Evolutionary conservation across 257 asterid species (phyloP).

Genomic region (Primulina tabacum): DNA sequence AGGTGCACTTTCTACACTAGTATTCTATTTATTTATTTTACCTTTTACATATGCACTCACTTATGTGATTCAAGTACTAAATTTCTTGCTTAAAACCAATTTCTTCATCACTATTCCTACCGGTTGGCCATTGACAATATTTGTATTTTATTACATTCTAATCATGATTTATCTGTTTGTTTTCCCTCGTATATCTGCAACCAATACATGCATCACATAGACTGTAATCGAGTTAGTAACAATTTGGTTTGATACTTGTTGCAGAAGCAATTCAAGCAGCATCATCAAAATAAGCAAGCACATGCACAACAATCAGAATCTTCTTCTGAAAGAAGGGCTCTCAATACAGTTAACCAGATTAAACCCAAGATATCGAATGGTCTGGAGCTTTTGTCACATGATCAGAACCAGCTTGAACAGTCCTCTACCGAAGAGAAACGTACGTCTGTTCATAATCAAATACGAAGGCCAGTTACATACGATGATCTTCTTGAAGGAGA

Average conservation of each 20-base stretch:
- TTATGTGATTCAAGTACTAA: neutral
- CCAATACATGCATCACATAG: neutral
- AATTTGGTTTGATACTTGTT: too few relatives aligned
- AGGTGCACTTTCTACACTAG: slow-evolving; percentile 43
- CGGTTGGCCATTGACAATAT: neutral
- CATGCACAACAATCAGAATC: too few relatives aligned
- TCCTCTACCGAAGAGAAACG: too few relatives aligned
- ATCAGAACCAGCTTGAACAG: too few relatives aligned
- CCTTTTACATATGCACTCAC: neutral
- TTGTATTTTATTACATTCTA: neutral
- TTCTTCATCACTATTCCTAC: neutral
- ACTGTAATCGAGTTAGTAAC: too few relatives aligned
- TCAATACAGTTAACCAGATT: too few relatives aligned
- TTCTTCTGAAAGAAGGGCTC: too few relatives aligned
- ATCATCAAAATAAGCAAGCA: too few relatives aligned
- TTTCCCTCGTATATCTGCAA: neutral
- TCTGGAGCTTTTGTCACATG: too few relatives aligned
- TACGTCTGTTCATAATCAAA: slow-evolving; percentile 62
- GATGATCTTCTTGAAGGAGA: slow-evolving; percentile 58
- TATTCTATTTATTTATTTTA: neutral
- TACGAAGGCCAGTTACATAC: slow-evolving; percentile 70
- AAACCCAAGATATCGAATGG: too few relatives aligned
- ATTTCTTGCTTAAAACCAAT: neutral
- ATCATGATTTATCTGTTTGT: neutral
- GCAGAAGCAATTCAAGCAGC: too few relatives aligned